Base-by-base conservation (phyloP, 148 eudicot genomes). In the Fagopyrum homotropicum region DNA sequence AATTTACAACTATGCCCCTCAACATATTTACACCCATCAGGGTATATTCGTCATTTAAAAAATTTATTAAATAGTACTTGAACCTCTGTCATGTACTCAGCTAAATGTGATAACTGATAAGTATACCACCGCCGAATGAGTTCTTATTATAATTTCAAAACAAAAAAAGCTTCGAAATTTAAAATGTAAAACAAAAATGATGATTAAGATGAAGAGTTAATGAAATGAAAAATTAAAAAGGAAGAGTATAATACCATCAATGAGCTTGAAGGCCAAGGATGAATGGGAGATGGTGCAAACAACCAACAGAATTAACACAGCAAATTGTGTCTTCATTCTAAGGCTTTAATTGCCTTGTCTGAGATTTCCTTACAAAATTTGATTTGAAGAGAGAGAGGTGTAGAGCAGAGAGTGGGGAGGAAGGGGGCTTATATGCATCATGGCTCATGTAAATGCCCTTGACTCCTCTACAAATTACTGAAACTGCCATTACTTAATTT, bases 391-490 rank as follows among this genome's bases (percentile, higher is more conserved):
- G 69, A 63, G 70, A 64, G 71, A 66, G 46, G 46, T 66, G 71
- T 43, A 35, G 71, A 40, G 71, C 71, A 40, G 12, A 15, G 46
- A 66, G 7, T 66, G 71, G 71, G 71, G 71, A 66, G 47, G 71
- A 66, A 43, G 71, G 2, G 2, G 71, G 71, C 17, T 66, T 66
- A 66, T 66, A 66, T 66, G 71, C 71, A 66, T 66, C 17, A 45
- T 66, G 10, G 15, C 4, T 35, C 1, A 3, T 40, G 46, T 8
- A 66, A 66, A 35, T 35, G 47, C 71, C 71, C 71, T 43, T 6
- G 15, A 4, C 4, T 66, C 40, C 9, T 1, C 0, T 9, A 35
- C n/a, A 29, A 35, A 66, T 66, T 66, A 66, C 71, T 3, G 9
- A 43, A 66, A 66, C 46, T 66, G 71, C 71, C 71, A 66, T 66